Evolutionary conservation across 2,329 filamentous ascomycete genomes (phyloP).

Genomic region (Pseudogymnoascus sp.): DNA sequence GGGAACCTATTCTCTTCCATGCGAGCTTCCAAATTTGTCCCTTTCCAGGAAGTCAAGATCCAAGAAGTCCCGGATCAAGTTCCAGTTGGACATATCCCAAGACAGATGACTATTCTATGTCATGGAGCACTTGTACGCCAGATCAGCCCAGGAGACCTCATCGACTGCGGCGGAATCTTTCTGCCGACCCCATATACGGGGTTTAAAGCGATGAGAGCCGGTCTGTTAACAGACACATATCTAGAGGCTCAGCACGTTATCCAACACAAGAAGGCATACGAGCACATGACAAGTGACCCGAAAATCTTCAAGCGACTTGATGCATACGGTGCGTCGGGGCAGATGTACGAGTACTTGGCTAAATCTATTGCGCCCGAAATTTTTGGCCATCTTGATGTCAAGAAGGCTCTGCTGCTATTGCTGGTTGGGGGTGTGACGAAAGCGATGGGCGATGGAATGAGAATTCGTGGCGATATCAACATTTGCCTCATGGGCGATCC

Average conservation of each 20-base stretch:
- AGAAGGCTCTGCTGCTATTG: constrained; percentile 92
- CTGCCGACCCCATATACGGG: constrained; percentile 97
- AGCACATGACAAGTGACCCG: constrained; percentile 78
- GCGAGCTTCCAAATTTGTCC: constrained; percentile 92
- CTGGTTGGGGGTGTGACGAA: constrained; percentile 95
- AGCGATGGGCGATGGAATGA: constrained; percentile 96
- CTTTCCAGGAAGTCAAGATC: constrained; percentile 97
- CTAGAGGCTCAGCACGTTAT: constrained; percentile 87
- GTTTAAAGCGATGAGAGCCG: constrained; percentile 93
- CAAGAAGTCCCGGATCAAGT: constrained; percentile 99
- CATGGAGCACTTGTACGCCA: constrained; percentile 78
- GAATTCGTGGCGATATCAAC: constrained; percentile 97
- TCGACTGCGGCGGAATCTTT: constrained; percentile 93
- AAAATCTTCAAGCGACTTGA: constrained; percentile 76
- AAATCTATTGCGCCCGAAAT: constrained; percentile 97
- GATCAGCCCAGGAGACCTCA: constrained; percentile 87
- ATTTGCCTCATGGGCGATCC: constrained; percentile 98
- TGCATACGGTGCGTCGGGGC: constrained; percentile 73
- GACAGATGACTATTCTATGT: constrained; percentile 82
- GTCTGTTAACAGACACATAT: constrained; percentile 94
- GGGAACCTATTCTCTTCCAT: constrained; percentile 91
- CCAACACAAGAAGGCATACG: constrained; percentile 98
- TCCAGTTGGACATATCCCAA: constrained; percentile 92
- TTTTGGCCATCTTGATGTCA: constrained; percentile 91
- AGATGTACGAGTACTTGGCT: constrained; percentile 91